phyloP scores from a whole-genome alignment of 31 red algal genomes.

The Odonthalia washingtoniensis region DNA sequence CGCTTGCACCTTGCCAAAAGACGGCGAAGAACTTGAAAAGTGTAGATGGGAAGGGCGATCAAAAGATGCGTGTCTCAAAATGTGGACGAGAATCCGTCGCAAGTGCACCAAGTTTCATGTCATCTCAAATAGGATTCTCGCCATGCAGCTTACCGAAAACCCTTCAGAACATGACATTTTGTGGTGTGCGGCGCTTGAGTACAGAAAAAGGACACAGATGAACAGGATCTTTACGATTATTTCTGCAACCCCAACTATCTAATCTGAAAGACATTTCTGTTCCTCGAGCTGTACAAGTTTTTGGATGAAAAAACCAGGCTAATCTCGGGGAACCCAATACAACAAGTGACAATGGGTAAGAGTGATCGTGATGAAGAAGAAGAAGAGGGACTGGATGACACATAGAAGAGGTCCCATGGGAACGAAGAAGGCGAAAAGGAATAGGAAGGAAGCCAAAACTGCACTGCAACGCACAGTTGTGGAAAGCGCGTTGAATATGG shows the following conservation, averaged over 20 bases:
- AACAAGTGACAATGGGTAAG: too few relatives aligned
- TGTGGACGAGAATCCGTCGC: background rate
- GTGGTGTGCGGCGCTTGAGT: background rate
- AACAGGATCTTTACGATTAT: constrained; percentile 4
- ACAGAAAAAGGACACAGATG: background rate
- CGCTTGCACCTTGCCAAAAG: background rate
- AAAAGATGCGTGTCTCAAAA: background rate
- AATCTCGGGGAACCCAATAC: too few relatives aligned
- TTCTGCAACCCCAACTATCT: background rate
- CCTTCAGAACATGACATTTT: background rate
- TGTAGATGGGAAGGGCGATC: background rate
- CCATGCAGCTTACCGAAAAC: background rate
- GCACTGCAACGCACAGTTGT: background rate
- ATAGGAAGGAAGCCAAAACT: background rate
- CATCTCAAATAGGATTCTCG: background rate
- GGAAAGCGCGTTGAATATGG: background rate
- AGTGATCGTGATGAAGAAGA: background rate
- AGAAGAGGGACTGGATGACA: background rate
- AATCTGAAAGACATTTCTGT: background rate
- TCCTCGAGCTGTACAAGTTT: background rate
- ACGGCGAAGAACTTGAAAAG: background rate
- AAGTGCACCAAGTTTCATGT: background rate
- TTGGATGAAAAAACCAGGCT: background rate
- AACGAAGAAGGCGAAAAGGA: constrained; percentile 31
- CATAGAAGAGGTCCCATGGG: background rate